Conservation (phyloP, 495 filamentous ascomycete species). For the Pseudevernia furfuracea region DNA sequence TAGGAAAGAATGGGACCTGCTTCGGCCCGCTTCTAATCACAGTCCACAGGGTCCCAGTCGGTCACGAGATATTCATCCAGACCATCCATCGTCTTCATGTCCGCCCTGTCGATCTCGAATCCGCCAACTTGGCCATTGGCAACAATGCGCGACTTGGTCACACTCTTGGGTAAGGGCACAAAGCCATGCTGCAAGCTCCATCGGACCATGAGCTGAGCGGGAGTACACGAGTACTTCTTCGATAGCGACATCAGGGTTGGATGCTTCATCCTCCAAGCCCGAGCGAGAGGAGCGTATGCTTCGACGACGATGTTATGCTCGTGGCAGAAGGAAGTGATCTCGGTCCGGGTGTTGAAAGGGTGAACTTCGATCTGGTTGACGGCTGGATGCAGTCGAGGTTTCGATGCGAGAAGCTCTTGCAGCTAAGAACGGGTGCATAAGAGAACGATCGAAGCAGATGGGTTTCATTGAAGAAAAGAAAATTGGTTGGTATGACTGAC, state of each 20-base stretch:
- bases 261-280: slow-evolving; percentile 44
- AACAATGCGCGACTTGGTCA: slow-evolving; percentile 53
- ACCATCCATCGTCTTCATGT: slow-evolving; percentile 27
- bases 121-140: slow-evolving; percentile 54
- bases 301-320: slow-evolving; percentile 50
- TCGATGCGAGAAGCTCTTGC: slow-evolving; percentile 52
- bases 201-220: slow-evolving; percentile 55
- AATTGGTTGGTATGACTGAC: slow-evolving; percentile 31
- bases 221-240: slow-evolving; percentile 50
- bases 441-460: background rate
- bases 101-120: slow-evolving; percentile 52
- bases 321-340: slow-evolving; percentile 49
- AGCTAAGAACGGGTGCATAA: slow-evolving; percentile 35
- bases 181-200: slow-evolving; percentile 65
- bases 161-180: slow-evolving; percentile 71
- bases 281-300: slow-evolving; percentile 58
- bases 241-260: slow-evolving; percentile 42
- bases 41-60: slow-evolving; percentile 39
- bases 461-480: background rate
- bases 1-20: background rate
- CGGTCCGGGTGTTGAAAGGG: slow-evolving; percentile 56
- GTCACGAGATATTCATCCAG: slow-evolving; percentile 47
- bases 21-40: slow-evolving; percentile 13
- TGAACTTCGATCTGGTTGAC: slow-evolving; percentile 68
- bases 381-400: slow-evolving; percentile 43